Percentiles rank a stretch among this genome's conserved stretches.
phyloP scores from a whole-genome alignment of 495 filamentous ascomycete species.

The Penicillium coprophilum region DNA sequence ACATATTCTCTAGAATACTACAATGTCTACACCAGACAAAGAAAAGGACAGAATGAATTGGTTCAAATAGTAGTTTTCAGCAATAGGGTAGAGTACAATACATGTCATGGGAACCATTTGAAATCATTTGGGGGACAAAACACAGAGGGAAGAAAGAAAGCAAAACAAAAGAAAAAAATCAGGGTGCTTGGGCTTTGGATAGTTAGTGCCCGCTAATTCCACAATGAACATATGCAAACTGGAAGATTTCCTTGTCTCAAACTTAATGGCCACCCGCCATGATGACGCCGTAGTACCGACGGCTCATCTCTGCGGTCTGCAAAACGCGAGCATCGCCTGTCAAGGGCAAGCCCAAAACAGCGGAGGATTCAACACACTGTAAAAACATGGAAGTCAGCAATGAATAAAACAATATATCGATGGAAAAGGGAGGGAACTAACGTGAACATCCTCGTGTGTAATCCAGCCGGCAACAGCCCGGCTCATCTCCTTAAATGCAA shows the following conservation, averaged over 20 bases:
- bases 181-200: background rate
- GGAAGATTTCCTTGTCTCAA: background rate
- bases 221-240: constrained; percentile 4
- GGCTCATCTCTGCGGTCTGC: constrained; percentile 67
- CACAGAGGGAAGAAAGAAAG: background rate
- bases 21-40: background rate
- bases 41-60: background rate
- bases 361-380: constrained; percentile 42
- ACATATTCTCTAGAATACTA: background rate
- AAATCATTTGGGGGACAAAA: constrained; percentile 3
- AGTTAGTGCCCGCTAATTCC: background rate
- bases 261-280: constrained; percentile 49
- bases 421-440: constrained; percentile 34
- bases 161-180: constrained; percentile 3
- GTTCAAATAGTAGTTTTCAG: constrained; percentile 10
- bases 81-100: constrained; percentile 18
- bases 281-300: constrained; percentile 61
- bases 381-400: constrained; percentile 18
- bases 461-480: constrained; percentile 59
- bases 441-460: constrained; percentile 58
- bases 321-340: constrained; percentile 68
- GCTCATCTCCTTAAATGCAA: constrained; percentile 70
- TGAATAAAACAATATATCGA: background rate
- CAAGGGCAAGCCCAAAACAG: constrained; percentile 64
- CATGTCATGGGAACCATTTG: constrained; percentile 18